Evolutionary conservation across 805 yeast genomes (phyloP).

Genomic region (Cyberlindnera euphorbiiphila): DNA sequence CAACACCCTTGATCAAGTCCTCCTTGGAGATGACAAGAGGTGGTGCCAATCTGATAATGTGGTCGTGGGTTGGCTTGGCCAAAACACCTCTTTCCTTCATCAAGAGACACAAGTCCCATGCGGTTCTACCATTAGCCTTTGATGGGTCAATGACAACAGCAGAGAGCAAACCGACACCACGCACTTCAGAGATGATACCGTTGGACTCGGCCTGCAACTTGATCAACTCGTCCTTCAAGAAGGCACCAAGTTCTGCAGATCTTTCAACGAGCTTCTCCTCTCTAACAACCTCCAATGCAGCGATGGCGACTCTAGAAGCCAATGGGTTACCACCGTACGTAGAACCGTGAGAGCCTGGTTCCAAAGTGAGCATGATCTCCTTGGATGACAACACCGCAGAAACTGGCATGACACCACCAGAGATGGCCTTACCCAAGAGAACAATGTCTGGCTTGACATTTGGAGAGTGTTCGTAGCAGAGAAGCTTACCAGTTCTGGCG

Average conservation of each 20-base stretch:
- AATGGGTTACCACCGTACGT: slow-evolving; percentile 98
- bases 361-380: slow-evolving; percentile 83
- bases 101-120: slow-evolving; percentile 92
- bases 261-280: slow-evolving; percentile 85
- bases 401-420: slow-evolving; percentile 93
- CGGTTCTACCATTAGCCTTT: slow-evolving; percentile 83
- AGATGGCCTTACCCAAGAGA: slow-evolving; percentile 87
- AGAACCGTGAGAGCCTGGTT: slow-evolving; percentile 96
- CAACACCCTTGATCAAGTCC: slow-evolving; percentile 79
- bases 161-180: slow-evolving; percentile 73
- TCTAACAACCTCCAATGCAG: slow-evolving; percentile 84
- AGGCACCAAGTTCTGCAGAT: slow-evolving; percentile 65
- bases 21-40: slow-evolving; percentile 88
- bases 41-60: slow-evolving; percentile 93
- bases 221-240: slow-evolving; percentile 56
- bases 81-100: slow-evolving; percentile 86
- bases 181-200: slow-evolving; percentile 56
- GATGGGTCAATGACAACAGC: slow-evolving; percentile 88
- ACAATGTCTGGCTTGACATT: slow-evolving; percentile 84
- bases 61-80: slow-evolving; percentile 96
- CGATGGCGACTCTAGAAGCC: slow-evolving; percentile 88
- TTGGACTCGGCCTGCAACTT: slow-evolving; percentile 48
- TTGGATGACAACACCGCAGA: slow-evolving; percentile 87
- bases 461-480: slow-evolving; percentile 83
- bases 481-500: slow-evolving; percentile 93